These are phyloP conservation scores for Kodamaea jinghongensis DNA, from an alignment of 805 yeast genomes.

Conservation along the genomic window DNA sequence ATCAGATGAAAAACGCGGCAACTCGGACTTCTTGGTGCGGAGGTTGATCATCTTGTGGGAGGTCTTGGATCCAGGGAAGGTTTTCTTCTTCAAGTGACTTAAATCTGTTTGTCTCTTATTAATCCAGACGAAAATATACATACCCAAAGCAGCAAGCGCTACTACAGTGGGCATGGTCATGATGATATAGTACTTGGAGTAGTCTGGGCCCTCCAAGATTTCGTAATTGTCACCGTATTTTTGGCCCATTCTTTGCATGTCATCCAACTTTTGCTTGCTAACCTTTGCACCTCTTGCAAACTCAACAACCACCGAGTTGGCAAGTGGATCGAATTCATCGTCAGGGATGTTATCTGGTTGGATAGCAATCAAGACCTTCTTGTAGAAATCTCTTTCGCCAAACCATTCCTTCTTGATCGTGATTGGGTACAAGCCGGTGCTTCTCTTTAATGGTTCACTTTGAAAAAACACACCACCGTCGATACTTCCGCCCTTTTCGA, in stretches of 20 bases:
- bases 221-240: slow-evolving; percentile 33
- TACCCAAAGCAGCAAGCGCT: slow-evolving; percentile 52
- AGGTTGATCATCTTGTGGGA: slow-evolving; percentile 31
- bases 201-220: slow-evolving; percentile 48
- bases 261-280: slow-evolving; percentile 44
- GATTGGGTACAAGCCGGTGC: slow-evolving; percentile 63
- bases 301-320: slow-evolving; percentile 41
- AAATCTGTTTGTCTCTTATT: slow-evolving; percentile 47
- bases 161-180: slow-evolving; percentile 69
- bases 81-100: slow-evolving; percentile 34
- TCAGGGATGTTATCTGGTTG: slow-evolving; percentile 69
- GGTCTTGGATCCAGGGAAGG: slow-evolving; percentile 23
- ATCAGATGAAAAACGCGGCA: slow-evolving; percentile 30
- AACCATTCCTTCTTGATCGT: slow-evolving; percentile 66
- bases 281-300: slow-evolving; percentile 54
- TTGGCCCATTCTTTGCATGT: slow-evolving; percentile 39
- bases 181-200: slow-evolving; percentile 60
- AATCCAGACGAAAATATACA: slow-evolving; percentile 61
- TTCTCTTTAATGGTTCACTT: slow-evolving; percentile 66
- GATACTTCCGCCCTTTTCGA: slow-evolving; percentile 38
- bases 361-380: slow-evolving; percentile 60
- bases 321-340: slow-evolving; percentile 59
- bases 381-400: slow-evolving; percentile 43
- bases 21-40: slow-evolving; percentile 19
- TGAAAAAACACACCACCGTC: slow-evolving; percentile 51